Evolutionary conservation across 1,139 yeast genomes (phyloP).

Genomic region (Yamadazyma buinensis): DNA sequence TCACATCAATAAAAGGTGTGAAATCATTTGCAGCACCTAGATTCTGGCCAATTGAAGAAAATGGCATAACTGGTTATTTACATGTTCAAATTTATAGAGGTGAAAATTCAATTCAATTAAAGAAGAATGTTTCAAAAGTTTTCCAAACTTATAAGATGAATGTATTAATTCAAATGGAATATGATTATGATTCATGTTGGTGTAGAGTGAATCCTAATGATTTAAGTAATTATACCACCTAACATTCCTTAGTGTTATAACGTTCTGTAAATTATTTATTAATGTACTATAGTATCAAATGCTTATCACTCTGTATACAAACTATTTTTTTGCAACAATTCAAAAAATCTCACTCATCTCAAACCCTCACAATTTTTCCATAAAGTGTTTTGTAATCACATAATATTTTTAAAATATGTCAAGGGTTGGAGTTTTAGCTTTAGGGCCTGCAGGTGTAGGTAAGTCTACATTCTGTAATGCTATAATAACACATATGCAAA

Average conservation of each 20-base stretch:
- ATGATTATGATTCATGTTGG: constrained; percentile 59
- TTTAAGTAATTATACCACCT: constrained; percentile 4
- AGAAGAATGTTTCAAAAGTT: constrained; percentile 55
- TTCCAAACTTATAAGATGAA: constrained; percentile 33
- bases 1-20: constrained; percentile 72
- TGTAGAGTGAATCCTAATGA: constrained; percentile 27
- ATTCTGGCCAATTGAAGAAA: constrained; percentile 69
- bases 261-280: too few relatives aligned
- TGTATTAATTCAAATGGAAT: constrained; percentile 60
- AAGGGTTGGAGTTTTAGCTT: constrained; percentile 88
- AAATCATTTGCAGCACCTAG: constrained; percentile 83
- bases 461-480: constrained; percentile 89
- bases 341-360: constrained; percentile 1
- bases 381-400: constrained; percentile 1
- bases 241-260: too few relatives aligned
- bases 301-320: too few relatives aligned
- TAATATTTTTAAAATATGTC: constrained; percentile 53
- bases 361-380: too few relatives aligned
- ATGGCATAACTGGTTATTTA: constrained; percentile 50
- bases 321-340: background rate
- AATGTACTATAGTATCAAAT: too few relatives aligned
- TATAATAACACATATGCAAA: constrained; percentile 82
- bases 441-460: constrained; percentile 99
- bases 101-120: constrained; percentile 59
- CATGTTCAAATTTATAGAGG: constrained; percentile 70